Evolutionary conservation across 2,329 filamentous ascomycete species (phyloP), one percentile per base, ranked within the genome.

Genomic region (Pseudopyrenochaeta lycopersici): DNA sequence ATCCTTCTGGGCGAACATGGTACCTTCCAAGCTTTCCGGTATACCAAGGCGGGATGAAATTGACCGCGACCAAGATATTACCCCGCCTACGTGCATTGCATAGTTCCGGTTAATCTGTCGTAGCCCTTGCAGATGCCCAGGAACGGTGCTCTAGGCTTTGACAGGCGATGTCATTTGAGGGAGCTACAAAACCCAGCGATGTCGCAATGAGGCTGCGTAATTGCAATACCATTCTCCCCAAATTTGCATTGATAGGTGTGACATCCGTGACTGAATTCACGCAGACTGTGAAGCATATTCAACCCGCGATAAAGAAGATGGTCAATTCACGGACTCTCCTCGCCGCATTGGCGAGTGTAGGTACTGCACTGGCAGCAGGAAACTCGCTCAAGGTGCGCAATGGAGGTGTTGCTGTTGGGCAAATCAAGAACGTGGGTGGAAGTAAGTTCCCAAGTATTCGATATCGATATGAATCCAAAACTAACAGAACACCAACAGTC

Each of bases 381-480:
- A 40, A 40, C 4, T 32, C 52, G 30, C 38, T 36, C 11, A 21
- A 42, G 54, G 60, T 65, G 5, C 53, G 59, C 10, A 60, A 60
- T 46, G 40, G 27, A 12, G 62, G 64, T 38, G 56, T 45, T 15
- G 56, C 63, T 7, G 54, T 46, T 6, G 65, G 65, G 2, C 50
- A 60, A 40, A 41, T 63, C 36, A 67, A 65, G 46, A 70, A 65
- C 40, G 32, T 70, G 29, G 62, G 54, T 23, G 67, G 67, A 23
- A 64, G 67, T 70, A 35, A n/a, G 63, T 61, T 12, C 27, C 6
- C 11, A 42, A n/a, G 12, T 27, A 6, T 4, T 18, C 7, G 21
- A 6, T 20, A 2, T 4, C n/a, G 10, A n/a, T 9, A 7, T 9
- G 7, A 11, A 20, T 14, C 14, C 12, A 18, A 11, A 41, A 15